phyloP scores from a whole-genome alignment of 257 asterid species.

The Capsicum baccatum region DNA sequence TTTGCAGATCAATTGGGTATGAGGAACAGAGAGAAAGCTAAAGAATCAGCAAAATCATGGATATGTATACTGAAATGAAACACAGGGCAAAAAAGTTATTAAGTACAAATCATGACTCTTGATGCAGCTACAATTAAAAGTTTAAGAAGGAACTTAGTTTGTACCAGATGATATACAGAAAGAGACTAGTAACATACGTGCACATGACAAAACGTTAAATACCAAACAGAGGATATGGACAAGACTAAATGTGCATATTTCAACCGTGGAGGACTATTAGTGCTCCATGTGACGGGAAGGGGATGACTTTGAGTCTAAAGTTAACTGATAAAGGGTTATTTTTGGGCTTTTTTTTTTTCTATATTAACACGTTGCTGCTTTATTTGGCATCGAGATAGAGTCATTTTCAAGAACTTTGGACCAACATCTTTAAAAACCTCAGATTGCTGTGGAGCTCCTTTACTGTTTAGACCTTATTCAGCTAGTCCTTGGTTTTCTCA shows the following conservation, averaged over 20 bases:
- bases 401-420: background rate
- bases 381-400: background rate
- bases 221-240: background rate
- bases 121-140: background rate
- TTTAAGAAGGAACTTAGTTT: conserved; percentile 8
- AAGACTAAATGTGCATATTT: conserved; percentile 14
- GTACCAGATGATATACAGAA: background rate
- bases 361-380: background rate
- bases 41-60: conserved; percentile 6
- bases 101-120: background rate
- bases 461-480: background rate
- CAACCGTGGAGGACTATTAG: conserved; percentile 8
- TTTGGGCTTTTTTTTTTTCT: background rate
- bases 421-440: background rate
- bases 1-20: background rate
- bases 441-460: background rate
- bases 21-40: background rate
- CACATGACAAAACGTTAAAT: background rate
- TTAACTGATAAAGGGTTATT: background rate
- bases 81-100: background rate
- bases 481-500: background rate
- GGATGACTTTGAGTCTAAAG: background rate
- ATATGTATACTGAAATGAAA: conserved; percentile 1
- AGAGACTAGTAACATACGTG: background rate
- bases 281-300: conserved; percentile 18